Conservation (phyloP, 2,329 filamentous ascomycete species). For the Paramyrothecium roridum region DNA sequence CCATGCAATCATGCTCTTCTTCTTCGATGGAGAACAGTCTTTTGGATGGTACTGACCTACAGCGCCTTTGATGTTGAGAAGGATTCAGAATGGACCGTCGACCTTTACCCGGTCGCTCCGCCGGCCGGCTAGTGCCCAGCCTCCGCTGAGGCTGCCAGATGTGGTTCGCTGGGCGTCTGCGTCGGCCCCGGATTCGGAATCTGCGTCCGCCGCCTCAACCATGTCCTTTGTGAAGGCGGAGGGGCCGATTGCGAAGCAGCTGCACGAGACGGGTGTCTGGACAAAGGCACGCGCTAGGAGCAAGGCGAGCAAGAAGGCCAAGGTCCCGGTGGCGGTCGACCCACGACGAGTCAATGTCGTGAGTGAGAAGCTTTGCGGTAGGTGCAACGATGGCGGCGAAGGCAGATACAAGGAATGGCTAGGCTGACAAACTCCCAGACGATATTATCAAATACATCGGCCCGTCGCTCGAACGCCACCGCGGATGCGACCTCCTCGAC, state of each 20-base stretch:
- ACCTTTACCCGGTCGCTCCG: constrained; percentile 9
- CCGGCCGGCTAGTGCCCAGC: background rate
- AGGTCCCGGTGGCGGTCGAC: constrained; percentile 13
- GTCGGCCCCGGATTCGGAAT: background rate
- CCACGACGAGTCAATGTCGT: constrained; percentile 49
- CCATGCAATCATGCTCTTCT: no score
- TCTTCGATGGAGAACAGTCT: no score
- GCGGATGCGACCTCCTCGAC: constrained; percentile 82
- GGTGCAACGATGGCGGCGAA: constrained; percentile 4
- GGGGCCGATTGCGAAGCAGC: constrained; percentile 13
- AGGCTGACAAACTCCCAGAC: constrained; percentile 39
- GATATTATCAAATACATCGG: constrained; percentile 69
- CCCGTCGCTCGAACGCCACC: constrained; percentile 64
- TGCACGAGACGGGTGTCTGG: constrained; percentile 24
- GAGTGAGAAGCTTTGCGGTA: constrained; percentile 47
- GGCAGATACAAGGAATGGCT: background rate
- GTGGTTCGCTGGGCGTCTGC: background rate
- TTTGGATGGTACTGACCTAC: background rate
- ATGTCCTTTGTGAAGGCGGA: constrained; percentile 3
- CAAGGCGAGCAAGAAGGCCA: constrained; percentile 8
- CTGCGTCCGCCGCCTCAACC: background rate
- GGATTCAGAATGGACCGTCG: constrained; percentile 10
- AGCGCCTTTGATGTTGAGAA: constrained; percentile 13
- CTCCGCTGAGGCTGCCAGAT: constrained; percentile 1
- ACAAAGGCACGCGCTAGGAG: background rate